Percentiles rank a stretch among this genome's conserved stretches.
These are phyloP conservation scores for Tuber indicum DNA, from an alignment of 495 filamentous ascomycete species.

Conservation along the genomic window DNA sequence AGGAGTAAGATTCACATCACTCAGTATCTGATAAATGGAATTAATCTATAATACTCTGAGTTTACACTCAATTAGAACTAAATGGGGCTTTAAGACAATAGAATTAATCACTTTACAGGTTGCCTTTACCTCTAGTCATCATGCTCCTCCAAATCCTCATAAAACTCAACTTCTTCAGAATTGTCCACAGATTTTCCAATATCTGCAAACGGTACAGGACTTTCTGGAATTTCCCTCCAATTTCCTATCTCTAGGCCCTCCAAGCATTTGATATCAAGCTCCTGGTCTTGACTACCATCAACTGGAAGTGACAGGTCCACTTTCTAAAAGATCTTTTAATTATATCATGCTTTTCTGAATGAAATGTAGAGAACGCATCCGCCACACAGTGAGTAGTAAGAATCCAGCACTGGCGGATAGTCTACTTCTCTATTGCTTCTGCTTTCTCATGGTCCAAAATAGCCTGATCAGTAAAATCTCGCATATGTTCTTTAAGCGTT, in stretches of 20 bases:
- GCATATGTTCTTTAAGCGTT: not conserved
- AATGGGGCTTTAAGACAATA: no score
- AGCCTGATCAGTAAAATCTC: conserved; percentile 8
- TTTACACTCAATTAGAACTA: no score
- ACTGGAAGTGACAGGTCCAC: not conserved
- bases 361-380: conserved; percentile 10
- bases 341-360: not conserved
- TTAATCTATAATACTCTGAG: no score
- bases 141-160: no score
- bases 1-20: no score
- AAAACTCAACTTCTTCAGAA: no score
- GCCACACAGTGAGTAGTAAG: conserved; percentile 7
- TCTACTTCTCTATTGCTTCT: conserved; percentile 6
- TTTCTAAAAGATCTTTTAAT: conserved; percentile 1
- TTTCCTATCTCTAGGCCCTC: not conserved
- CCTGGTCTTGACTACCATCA: not conserved
- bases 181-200: no score
- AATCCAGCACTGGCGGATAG: not conserved
- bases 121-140: no score
- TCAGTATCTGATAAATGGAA: no score
- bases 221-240: no score
- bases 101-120: no score
- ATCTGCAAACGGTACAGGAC: no score
- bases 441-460: conserved; percentile 4
- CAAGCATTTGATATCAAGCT: not conserved